These are phyloP conservation scores for Hypericum perforatum DNA, from an alignment of 345 rosid species.

Conservation along the genomic window DNA sequence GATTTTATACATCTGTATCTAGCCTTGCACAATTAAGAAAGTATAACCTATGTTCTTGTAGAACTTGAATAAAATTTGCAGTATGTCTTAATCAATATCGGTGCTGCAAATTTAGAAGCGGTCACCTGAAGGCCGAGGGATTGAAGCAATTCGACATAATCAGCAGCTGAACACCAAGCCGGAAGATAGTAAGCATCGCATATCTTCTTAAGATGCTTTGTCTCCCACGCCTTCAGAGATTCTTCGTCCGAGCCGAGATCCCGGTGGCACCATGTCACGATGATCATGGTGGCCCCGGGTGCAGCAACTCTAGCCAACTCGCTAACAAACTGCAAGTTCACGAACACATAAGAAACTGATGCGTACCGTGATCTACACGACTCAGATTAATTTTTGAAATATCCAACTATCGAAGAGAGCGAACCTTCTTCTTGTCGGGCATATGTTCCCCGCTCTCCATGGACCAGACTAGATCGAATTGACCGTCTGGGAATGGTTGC, in stretches of 20 bases:
- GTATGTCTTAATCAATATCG: too few species aligned
- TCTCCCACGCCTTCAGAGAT: conserved; percentile 63
- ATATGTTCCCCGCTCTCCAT: conserved; percentile 99
- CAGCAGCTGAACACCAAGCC: conserved; percentile 74
- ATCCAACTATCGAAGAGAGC: background rate
- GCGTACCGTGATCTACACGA: too few species aligned
- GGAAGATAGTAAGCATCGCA: conserved; percentile 75
- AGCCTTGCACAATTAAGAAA: too few species aligned
- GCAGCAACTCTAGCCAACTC: conserved; percentile 81
- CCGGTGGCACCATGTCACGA: conserved; percentile 94
- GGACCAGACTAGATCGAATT: conserved; percentile 84
- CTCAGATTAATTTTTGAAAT: too few species aligned
- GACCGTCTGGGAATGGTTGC: conserved; percentile 78
- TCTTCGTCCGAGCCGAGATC: conserved; percentile 55
- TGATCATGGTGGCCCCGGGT: conserved; percentile 66
- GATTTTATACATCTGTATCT: too few species aligned
- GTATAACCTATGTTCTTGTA: too few species aligned
- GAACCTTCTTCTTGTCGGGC: conserved; percentile 76
- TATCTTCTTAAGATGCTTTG: conserved; percentile 45
- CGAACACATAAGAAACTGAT: too few species aligned
- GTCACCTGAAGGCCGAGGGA: conserved; percentile 50
- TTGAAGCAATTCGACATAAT: conserved; percentile 54
- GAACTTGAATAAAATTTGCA: too few species aligned
- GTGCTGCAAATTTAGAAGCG: background rate
- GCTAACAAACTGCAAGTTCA: conserved; percentile 48